These are phyloP conservation scores for Teratosphaeria epicoccoides DNA, from an alignment of 2,329 filamentous ascomycete genomes.

Conservation along the genomic window DNA sequence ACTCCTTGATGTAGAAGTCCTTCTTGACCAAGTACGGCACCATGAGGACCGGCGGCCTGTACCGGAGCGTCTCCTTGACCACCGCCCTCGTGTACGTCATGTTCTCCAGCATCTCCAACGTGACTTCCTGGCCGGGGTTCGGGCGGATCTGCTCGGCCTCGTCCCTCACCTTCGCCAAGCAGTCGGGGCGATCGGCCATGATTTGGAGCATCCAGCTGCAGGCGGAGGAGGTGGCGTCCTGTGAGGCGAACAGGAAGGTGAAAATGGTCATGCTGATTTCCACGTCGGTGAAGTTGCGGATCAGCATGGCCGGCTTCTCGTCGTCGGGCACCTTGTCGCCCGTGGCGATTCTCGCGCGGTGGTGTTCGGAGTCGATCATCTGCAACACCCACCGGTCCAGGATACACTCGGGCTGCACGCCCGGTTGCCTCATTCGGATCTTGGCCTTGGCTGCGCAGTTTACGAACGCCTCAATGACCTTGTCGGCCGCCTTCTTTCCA, in stretches of 20 bases:
- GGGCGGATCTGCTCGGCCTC: slow-evolving; percentile 41
- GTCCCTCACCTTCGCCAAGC: slow-evolving; percentile 79
- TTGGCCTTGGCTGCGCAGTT: slow-evolving; percentile 91
- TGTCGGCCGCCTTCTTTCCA: slow-evolving; percentile 87
- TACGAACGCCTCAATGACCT: slow-evolving; percentile 80
- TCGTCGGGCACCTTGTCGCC: slow-evolving; percentile 56
- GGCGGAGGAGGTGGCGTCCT: slow-evolving; percentile 91
- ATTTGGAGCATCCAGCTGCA: slow-evolving; percentile 93
- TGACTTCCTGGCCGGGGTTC: slow-evolving; percentile 34
- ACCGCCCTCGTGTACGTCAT: slow-evolving; percentile 84
- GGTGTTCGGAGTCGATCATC: slow-evolving; percentile 76
- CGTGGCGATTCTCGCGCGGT: slow-evolving; percentile 65
- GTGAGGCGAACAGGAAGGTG: slow-evolving; percentile 93
- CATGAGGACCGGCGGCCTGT: slow-evolving; percentile 94
- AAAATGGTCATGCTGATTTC: slow-evolving; percentile 91
- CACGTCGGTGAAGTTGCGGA: slow-evolving; percentile 79
- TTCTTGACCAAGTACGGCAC: slow-evolving; percentile 93
- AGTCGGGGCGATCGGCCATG: slow-evolving; percentile 84
- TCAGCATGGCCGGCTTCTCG: slow-evolving; percentile 70
- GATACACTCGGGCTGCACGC: slow-evolving; percentile 79
- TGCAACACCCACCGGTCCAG: slow-evolving; percentile 89
- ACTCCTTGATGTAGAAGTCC: slow-evolving; percentile 76
- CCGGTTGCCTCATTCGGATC: slow-evolving; percentile 63
- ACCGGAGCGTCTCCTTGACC: slow-evolving; percentile 82
- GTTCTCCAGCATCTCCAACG: slow-evolving; percentile 78